Evolutionary conservation across 306 rosid species (phyloP).

Genomic region (Echinosophora koreensis): DNA sequence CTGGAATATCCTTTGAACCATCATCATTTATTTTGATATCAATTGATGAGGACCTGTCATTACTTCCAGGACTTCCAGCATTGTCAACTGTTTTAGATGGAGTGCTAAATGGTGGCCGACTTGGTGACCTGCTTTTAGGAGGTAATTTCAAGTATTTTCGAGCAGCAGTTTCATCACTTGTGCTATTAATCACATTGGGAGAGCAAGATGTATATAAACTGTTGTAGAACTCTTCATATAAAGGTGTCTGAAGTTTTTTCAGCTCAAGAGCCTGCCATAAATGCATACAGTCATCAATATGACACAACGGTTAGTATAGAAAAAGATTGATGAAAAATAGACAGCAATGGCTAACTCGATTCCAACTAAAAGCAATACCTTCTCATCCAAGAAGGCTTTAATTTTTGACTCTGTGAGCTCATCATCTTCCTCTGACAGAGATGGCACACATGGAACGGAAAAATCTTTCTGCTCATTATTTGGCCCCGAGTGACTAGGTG

Average conservation of each 20-base stretch:
- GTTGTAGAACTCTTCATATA: conserved; percentile 93
- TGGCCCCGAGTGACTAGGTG: conserved; percentile 56
- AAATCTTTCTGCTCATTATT: conserved; percentile 63
- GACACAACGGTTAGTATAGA: conserved; percentile 37
- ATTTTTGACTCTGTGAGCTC: conserved; percentile 96
- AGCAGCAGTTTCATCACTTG: conserved; percentile 66
- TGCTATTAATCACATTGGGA: conserved; percentile 63
- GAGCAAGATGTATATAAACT: conserved; percentile 78
- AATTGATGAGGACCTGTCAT: conserved; percentile 67
- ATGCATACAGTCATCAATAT: conserved; percentile 39
- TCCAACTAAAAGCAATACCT: conserved; percentile 63
- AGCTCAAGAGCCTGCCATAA: conserved; percentile 87
- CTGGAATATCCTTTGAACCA: conserved; percentile 62
- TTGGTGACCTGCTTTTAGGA: conserved; percentile 95
- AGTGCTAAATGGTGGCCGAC: conserved; percentile 64
- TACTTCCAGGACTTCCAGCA: conserved; percentile 86
- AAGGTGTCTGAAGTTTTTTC: conserved; percentile 93
- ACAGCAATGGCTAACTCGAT: conserved; percentile 21
- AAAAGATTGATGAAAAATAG: conserved; percentile 25
- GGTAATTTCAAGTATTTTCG: conserved; percentile 87
- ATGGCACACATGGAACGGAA: conserved; percentile 73
- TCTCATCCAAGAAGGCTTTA: conserved; percentile 89
- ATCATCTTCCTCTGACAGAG: conserved; percentile 89
- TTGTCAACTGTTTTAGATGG: conserved; percentile 71
- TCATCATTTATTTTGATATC: conserved; percentile 60